Conservation (phyloP, 78 protist species). For the Isochrysis galbana region DNA sequence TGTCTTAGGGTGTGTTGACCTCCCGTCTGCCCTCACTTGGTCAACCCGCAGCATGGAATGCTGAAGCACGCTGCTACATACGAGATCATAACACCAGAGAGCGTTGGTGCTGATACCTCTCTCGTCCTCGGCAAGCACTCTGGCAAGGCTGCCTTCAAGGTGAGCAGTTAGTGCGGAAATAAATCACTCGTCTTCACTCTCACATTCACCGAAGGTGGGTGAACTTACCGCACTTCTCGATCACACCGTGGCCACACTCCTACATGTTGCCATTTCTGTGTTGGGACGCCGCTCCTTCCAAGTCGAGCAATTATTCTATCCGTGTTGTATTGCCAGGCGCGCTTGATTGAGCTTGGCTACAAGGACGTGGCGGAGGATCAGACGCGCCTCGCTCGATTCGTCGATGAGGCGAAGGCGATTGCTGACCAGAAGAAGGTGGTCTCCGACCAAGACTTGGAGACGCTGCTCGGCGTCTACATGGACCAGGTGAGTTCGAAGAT, state of each 20-base stretch:
- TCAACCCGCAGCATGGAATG: conserved; percentile 47
- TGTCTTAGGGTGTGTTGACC: background rate
- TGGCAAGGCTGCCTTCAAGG: conserved; percentile 56
- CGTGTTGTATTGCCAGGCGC: no score
- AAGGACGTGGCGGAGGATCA: conserved; percentile 20
- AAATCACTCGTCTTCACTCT: no score
- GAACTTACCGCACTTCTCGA: no score
- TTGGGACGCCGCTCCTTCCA: no score
- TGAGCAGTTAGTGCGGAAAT: no score
- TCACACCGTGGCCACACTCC: no score
- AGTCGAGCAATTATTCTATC: no score
- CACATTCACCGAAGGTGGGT: no score
- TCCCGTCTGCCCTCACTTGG: background rate
- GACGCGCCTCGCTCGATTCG: background rate
- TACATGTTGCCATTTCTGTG: no score
- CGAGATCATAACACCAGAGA: conserved; percentile 64
- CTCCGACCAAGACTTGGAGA: conserved; percentile 57
- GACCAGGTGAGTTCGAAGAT: no score
- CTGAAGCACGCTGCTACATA: conserved; percentile 62
- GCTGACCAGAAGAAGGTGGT: conserved; percentile 64
- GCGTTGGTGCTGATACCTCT: conserved; percentile 40
- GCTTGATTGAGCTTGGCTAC: conserved; percentile 52
- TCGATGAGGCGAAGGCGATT: conserved; percentile 28
- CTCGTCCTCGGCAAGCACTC: conserved; percentile 70
- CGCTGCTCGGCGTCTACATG: conserved; percentile 4